Base-by-base conservation (phyloP, 1,284 basidiomycete genomes). In the Singerocomus inundabilis region DNA sequence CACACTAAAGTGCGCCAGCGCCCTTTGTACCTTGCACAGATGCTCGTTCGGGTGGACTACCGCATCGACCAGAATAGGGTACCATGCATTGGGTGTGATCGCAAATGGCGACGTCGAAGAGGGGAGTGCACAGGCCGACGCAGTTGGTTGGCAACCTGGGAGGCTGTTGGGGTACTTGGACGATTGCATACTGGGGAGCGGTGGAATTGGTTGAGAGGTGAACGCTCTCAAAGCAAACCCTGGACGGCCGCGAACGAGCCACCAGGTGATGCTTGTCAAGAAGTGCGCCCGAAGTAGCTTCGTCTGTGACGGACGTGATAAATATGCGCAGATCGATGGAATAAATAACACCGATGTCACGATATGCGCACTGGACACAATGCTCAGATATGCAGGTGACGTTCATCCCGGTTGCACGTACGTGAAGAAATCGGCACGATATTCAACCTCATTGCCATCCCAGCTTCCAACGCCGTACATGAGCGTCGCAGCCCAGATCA, bases 1-100 rank as follows among this genome's bases (percentile, higher is more conserved):
- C n/a, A 62, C 51, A 0, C 70, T 73, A 56, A 75, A 83, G 62
- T 81, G 77, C 6, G 76, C 73, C 25, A 87, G 65, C 5, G 83
- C 70, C 16, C 85, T 74, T 57, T 82, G 77, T 9, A 75, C 58
- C 66, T 86, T 86, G 52, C 76, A 73, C 4, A 85, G 61, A 60
- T 88, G 85, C 51, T 85, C 81, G 57, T 85, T 80, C 5, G 79
- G 77, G 42, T 69, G 68, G 32, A 61, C 56, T 25, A 71, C 28
- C 4, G 69, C 57, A 28, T 56, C 55, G 4, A 66, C 54, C 15
- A 71, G 53, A 39, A 69, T 49, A 8, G 65, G 36, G 18, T 59
- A 63, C 68, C 68, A 71, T 8, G 68, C 60, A 26, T 71, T 66
- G 13, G 64, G 57, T 10, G 36, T 61, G 7, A 37, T 10, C 1